phyloP scores from a whole-genome alignment of 2,329 filamentous ascomycete genomes.

The Pseudopithomyces maydicus region DNA sequence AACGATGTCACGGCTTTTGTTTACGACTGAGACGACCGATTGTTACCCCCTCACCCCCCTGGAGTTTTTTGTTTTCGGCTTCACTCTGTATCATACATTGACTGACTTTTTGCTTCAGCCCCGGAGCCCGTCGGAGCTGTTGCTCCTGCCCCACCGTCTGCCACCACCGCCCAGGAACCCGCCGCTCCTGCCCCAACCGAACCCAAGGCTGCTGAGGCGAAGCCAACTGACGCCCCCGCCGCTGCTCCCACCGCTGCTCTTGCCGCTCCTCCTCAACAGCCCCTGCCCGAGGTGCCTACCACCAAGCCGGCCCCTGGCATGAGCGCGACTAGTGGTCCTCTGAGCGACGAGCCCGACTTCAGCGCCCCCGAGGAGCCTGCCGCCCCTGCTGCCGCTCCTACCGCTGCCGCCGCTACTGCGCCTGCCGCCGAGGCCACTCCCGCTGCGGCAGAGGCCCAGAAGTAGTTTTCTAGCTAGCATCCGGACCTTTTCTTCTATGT shows the following conservation, averaged over 20 bases:
- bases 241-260: conserved; percentile 17
- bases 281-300: conserved; percentile 29
- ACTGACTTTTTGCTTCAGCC: conserved; percentile 27
- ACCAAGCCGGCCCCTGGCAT: conserved; percentile 41
- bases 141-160: conserved; percentile 35
- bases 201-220: conserved; percentile 21
- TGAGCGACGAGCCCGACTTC: conserved; percentile 40
- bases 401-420: conserved; percentile 15
- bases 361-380: conserved; percentile 24
- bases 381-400: conserved; percentile 18
- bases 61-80: conserved; percentile 15
- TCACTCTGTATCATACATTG: conserved; percentile 22
- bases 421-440: conserved; percentile 15
- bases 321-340: conserved; percentile 46
- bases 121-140: conserved; percentile 39
- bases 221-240: conserved; percentile 20
- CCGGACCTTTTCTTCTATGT: not conserved
- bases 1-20: conserved; percentile 6
- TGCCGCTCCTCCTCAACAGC: too few relatives aligned
- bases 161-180: conserved; percentile 28
- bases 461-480: conserved; percentile 16
- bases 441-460: conserved; percentile 19
- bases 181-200: conserved; percentile 21
- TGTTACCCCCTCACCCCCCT: too few relatives aligned
- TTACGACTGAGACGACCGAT: not conserved